phyloP scores from a whole-genome alignment of 2,329 filamentous ascomycete genomes.

The Purpureocillium lavendulum region DNA sequence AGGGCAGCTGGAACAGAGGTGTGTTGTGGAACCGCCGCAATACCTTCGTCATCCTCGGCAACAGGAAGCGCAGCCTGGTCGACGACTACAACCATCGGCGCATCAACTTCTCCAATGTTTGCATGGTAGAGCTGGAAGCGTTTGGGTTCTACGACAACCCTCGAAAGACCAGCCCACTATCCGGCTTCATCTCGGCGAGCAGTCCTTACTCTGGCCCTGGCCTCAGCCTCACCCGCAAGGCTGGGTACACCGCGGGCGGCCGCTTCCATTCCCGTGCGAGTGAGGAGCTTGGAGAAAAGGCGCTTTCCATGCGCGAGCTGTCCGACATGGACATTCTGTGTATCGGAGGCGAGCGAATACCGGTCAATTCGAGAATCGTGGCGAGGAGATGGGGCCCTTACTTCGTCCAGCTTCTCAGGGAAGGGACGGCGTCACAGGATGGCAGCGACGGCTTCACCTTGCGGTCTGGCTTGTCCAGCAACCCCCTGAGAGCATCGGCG shows the following conservation, averaged over 20 bases:
- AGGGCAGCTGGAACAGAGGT: slow-evolving; percentile 96
- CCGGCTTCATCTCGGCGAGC: slow-evolving; percentile 78
- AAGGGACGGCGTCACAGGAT: slow-evolving; percentile 65
- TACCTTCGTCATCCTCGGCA: slow-evolving; percentile 90
- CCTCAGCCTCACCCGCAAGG: slow-evolving; percentile 49
- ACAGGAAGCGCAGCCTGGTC: slow-evolving; percentile 85
- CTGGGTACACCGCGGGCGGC: slow-evolving; percentile 63
- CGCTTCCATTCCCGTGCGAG: slow-evolving; percentile 69
- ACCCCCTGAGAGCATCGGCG: slow-evolving; percentile 65
- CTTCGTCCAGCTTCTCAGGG: slow-evolving; percentile 83
- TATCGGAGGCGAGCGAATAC: slow-evolving; percentile 82
- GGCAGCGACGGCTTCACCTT: slow-evolving; percentile 70
- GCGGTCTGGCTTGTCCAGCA: slow-evolving; percentile 51
- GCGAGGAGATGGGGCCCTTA: slow-evolving; percentile 89
- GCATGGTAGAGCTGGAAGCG: slow-evolving; percentile 92
- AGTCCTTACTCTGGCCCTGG: slow-evolving; percentile 53
- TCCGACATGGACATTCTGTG: slow-evolving; percentile 96
- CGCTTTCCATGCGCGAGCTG: slow-evolving; percentile 72
- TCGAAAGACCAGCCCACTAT: slow-evolving; percentile 66
- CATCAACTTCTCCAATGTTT: slow-evolving; percentile 95
- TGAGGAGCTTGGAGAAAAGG: slow-evolving; percentile 76
- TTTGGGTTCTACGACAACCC: slow-evolving; percentile 98
- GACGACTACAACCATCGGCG: slow-evolving; percentile 97
- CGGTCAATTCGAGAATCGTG: slow-evolving; percentile 85
- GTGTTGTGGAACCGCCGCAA: slow-evolving; percentile 90